Conservation (phyloP, 2,329 filamentous ascomycete genomes). For the Proliferodiscus dingleyae region DNA sequence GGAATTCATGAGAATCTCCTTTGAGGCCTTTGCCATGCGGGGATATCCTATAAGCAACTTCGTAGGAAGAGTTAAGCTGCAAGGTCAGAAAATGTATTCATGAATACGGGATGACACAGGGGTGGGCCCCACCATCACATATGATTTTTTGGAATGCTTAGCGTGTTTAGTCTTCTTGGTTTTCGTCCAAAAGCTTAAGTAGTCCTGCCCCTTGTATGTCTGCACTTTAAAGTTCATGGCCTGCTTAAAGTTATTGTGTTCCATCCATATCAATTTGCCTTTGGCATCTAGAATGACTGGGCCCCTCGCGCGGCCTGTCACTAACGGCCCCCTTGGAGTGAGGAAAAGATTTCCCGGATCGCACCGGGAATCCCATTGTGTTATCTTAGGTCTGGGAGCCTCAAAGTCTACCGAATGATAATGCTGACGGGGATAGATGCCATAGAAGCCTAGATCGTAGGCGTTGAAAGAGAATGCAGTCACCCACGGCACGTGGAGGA, state of each 20-base stretch:
- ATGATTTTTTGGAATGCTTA: no score
- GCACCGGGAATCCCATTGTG: conserved; percentile 15
- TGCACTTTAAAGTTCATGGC: conserved; percentile 26
- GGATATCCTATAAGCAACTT: conserved; percentile 31
- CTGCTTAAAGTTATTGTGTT: conserved; percentile 9
- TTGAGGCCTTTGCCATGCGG: conserved; percentile 33
- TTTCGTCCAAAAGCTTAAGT: conserved; percentile 42
- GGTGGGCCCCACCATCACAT: no score
- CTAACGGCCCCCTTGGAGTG: conserved; percentile 11
- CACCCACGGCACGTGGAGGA: no score
- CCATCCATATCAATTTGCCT: conserved; percentile 18
- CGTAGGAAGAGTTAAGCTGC: no score
- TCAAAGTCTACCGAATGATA: conserved; percentile 15
- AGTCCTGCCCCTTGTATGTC: conserved; percentile 38
- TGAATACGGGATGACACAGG: no score
- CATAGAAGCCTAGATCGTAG: conserved; percentile 16
- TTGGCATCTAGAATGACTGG: conserved; percentile 16
- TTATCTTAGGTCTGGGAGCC: conserved; percentile 10
- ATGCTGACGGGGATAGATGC: conserved; percentile 14
- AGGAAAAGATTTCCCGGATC: conserved; percentile 12
- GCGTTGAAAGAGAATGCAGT: conserved; percentile 14
- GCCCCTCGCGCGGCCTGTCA: conserved; percentile 10
- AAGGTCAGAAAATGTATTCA: no score
- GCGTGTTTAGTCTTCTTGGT: not conserved
- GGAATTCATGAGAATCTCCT: conserved; percentile 42